These are phyloP conservation scores for Mycena citricolor DNA, from an alignment of 1,284 basidiomycete genomes.

Conservation along the genomic window DNA sequence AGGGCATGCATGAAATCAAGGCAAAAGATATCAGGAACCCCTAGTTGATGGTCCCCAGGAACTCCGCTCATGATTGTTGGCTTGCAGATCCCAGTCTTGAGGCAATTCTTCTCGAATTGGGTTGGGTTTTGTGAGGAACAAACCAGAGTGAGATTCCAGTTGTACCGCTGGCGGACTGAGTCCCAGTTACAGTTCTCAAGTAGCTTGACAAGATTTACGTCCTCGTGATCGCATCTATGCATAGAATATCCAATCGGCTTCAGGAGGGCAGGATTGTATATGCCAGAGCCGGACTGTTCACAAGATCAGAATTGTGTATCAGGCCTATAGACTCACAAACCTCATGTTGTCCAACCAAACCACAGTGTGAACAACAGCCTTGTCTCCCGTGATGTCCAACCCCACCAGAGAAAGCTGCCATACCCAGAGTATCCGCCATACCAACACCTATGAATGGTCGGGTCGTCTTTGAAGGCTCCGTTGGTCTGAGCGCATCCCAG, in stretches of 20 bases:
- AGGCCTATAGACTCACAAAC: no score
- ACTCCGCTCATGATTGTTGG: slow-evolving; percentile 35
- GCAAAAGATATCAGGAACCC: slow-evolving; percentile 31
- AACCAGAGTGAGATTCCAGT: slow-evolving; percentile 23
- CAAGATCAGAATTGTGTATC: no score
- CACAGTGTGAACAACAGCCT: slow-evolving; percentile 33
- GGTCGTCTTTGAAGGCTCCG: slow-evolving; percentile 10
- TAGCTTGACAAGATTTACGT: slow-evolving; percentile 26
- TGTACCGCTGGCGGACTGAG: slow-evolving; percentile 18
- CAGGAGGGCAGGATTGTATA: slow-evolving; percentile 21
- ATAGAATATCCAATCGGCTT: slow-evolving; percentile 16
- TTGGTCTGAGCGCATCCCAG: slow-evolving; percentile 31
- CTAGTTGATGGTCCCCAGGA: slow-evolving; percentile 18
- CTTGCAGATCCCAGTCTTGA: slow-evolving; percentile 37
- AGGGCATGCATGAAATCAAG: slow-evolving; percentile 36
- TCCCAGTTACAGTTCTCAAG: slow-evolving; percentile 1
- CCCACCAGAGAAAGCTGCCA: slow-evolving; percentile 30
- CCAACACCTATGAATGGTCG: slow-evolving; percentile 28
- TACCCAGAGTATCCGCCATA: slow-evolving; percentile 35
- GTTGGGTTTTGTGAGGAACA: slow-evolving; percentile 20
- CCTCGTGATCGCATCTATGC: slow-evolving; percentile 26
- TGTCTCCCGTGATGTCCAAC: slow-evolving; percentile 34
- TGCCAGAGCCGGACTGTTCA: slow-evolving; percentile 3
- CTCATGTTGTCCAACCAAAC: slow-evolving; percentile 18
- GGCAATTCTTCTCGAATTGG: slow-evolving; percentile 28